Percentiles rank a stretch among this genome's conserved stretches.
Evolutionary conservation across 2,329 filamentous ascomycete genomes (phyloP).

Genomic region (Penicillium sp.): DNA sequence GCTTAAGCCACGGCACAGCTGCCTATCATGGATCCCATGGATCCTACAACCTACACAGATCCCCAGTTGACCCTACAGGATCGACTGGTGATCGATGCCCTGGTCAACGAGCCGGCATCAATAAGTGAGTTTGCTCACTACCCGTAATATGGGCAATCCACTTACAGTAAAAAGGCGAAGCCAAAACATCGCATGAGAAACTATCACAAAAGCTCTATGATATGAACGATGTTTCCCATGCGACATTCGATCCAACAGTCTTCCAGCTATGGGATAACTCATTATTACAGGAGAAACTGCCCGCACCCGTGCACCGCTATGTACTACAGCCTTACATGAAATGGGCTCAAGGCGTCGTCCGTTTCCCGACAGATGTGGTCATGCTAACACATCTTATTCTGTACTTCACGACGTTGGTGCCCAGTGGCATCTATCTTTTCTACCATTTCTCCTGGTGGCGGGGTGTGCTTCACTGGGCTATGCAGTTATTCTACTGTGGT

Average conservation of each 20-base stretch:
- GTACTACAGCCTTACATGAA: slow-evolving; percentile 61
- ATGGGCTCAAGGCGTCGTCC: slow-evolving; percentile 58
- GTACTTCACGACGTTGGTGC: slow-evolving; percentile 69
- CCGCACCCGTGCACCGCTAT: slow-evolving; percentile 46
- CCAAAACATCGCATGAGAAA: slow-evolving; percentile 14
- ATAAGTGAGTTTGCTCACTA: slow-evolving; percentile 6
- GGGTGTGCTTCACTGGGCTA: slow-evolving; percentile 63
- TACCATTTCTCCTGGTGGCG: slow-evolving; percentile 67
- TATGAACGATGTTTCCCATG: slow-evolving; percentile 50
- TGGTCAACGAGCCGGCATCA: slow-evolving; percentile 33
- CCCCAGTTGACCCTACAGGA: slow-evolving; percentile 41
- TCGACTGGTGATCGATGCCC: slow-evolving; percentile 38
- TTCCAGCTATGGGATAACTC: slow-evolving; percentile 54
- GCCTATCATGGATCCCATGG: slow-evolving; percentile 32
- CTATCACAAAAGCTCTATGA: slow-evolving; percentile 48
- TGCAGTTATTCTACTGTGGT: slow-evolving; percentile 69
- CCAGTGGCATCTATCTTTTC: slow-evolving; percentile 67
- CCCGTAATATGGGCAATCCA: background rate
- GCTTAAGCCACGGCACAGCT: background rate
- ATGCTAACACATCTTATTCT: slow-evolving; percentile 75
- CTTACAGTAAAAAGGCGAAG: slow-evolving; percentile 11
- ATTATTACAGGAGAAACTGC: slow-evolving; percentile 40
- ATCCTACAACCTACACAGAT: slow-evolving; percentile 31
- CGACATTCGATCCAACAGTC: slow-evolving; percentile 57
- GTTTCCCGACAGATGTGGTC: slow-evolving; percentile 70